These are phyloP conservation scores for Leccinum variicolor DNA, from an alignment of 768 basidiomycete genomes.

Conservation along the genomic window DNA sequence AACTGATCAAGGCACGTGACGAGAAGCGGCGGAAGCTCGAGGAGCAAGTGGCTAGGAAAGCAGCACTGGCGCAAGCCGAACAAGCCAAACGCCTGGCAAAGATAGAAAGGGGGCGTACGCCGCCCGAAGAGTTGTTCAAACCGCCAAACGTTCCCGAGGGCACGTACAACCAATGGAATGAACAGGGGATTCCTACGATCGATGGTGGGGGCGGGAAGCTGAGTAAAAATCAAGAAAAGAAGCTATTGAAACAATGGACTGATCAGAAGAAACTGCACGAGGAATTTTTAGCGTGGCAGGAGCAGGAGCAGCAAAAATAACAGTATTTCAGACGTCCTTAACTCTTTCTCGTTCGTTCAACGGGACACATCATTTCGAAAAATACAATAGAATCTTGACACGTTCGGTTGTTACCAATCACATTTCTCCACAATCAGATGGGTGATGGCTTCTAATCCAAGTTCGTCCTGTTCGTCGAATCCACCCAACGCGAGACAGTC, in stretches of 20 bases:
- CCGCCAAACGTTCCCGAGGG: slow-evolving; percentile 74
- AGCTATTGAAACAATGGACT: slow-evolving; percentile 66
- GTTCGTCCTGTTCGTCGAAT: slow-evolving; percentile 74
- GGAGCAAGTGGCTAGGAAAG: slow-evolving; percentile 79
- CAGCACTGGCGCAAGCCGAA: slow-evolving; percentile 60
- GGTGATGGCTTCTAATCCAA: slow-evolving; percentile 74
- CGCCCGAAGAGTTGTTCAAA: slow-evolving; percentile 79
- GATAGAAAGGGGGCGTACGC: slow-evolving; percentile 79
- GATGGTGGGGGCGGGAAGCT: slow-evolving; percentile 83
- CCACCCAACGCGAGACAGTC: slow-evolving; percentile 73
- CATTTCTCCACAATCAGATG: slow-evolving; percentile 58
- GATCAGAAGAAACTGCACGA: slow-evolving; percentile 77
- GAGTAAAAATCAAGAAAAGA: slow-evolving; percentile 79
- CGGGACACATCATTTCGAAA: not conserved
- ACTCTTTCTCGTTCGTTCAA: not conserved
- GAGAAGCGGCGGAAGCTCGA: slow-evolving; percentile 77
- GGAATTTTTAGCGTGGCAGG: slow-evolving; percentile 60
- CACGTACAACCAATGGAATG: slow-evolving; percentile 81
- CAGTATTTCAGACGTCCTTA: not conserved
- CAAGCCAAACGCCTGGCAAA: slow-evolving; percentile 67
- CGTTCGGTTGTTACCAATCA: slow-evolving; percentile 50
- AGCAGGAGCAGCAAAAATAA: slow-evolving; percentile 19
- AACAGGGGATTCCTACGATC: slow-evolving; percentile 78
- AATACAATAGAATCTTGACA: slow-evolving; percentile 10
- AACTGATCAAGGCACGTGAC: slow-evolving; percentile 81